A percentile compares a stretch with the other conserved stretches of the same genome.
Conservation (phyloP, 2,329 filamentous ascomycete species). For the Daldinia sp. region DNA sequence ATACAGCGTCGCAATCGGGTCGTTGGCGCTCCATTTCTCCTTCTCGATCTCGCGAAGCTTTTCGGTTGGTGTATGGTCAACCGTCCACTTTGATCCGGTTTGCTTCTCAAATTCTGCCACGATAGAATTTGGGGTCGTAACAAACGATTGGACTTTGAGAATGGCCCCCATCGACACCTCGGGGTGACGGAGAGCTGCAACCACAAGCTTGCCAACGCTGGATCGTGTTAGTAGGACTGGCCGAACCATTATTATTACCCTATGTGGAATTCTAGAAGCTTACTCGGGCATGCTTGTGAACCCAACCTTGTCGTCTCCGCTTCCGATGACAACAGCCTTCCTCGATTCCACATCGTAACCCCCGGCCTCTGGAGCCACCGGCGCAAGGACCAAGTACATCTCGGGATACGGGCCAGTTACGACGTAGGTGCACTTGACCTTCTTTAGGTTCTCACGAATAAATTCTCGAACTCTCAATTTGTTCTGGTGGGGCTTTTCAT, state of each 20-base stretch:
- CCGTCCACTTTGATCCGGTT: slow-evolving; percentile 64
- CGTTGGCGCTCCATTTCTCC: slow-evolving; percentile 63
- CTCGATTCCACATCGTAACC: slow-evolving; percentile 66
- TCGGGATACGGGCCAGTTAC: slow-evolving; percentile 70
- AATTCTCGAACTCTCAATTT: slow-evolving; percentile 68
- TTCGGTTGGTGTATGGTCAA: slow-evolving; percentile 61
- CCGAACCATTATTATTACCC: not conserved
- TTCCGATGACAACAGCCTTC: slow-evolving; percentile 68
- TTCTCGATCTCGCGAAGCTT: slow-evolving; percentile 65
- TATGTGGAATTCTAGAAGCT: slow-evolving; percentile 46
- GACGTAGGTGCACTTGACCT: slow-evolving; percentile 65
- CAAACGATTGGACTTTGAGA: slow-evolving; percentile 76
- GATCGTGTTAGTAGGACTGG: slow-evolving; percentile 6
- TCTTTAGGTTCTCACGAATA: slow-evolving; percentile 55
- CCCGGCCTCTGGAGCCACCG: slow-evolving; percentile 55
- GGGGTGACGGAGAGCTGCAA: slow-evolving; percentile 67
- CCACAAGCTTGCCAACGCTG: slow-evolving; percentile 72
- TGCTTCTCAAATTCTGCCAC: slow-evolving; percentile 74
- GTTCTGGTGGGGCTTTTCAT: slow-evolving; percentile 68
- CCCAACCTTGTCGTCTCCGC: slow-evolving; percentile 68
- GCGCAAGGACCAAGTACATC: slow-evolving; percentile 57
- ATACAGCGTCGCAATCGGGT: slow-evolving; percentile 60
- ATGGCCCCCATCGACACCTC: slow-evolving; percentile 61
- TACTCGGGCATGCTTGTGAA: slow-evolving; percentile 78
- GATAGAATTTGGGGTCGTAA: slow-evolving; percentile 68